A percentile compares a stretch with the other conserved stretches of the same genome.
phyloP scores from a whole-genome alignment of 2,329 filamentous ascomycete genomes.

The Raffaelea albimanens region DNA sequence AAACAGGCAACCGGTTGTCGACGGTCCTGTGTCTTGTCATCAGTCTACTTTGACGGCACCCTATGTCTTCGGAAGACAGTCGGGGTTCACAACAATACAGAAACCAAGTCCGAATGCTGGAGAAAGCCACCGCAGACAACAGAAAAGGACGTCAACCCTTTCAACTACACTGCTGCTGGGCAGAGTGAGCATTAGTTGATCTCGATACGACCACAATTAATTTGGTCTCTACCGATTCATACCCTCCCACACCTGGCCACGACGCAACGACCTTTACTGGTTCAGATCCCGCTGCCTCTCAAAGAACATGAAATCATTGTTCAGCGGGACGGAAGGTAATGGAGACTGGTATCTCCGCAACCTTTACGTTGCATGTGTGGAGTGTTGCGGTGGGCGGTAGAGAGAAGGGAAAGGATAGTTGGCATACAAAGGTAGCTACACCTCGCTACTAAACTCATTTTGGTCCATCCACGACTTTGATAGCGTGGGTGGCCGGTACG shows the following conservation, averaged over 20 bases:
- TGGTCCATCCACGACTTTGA: not conserved
- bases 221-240: too few relatives aligned
- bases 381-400: not conserved
- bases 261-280: too few relatives aligned
- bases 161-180: too few relatives aligned
- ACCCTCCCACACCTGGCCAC: too few relatives aligned
- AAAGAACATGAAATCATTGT: too few relatives aligned
- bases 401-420: not conserved
- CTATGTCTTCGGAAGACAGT: not conserved
- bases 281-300: too few relatives aligned
- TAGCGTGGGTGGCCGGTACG: conserved; percentile 20
- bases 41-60: not conserved
- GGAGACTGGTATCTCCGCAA: too few relatives aligned
- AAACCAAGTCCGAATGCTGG: not conserved
- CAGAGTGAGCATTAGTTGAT: too few relatives aligned
- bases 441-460: conserved; percentile 1
- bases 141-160: too few relatives aligned
- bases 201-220: too few relatives aligned
- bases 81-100: not conserved
- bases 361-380: too few relatives aligned
- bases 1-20: conserved; percentile 4
- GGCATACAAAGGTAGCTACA: conserved; percentile 2
- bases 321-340: too few relatives aligned
- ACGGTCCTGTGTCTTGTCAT: not conserved
- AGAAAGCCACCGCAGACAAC: not conserved